These are phyloP conservation scores for Leccinum olivaceopallidum DNA, from an alignment of 768 basidiomycete species.

Conservation along the genomic window DNA sequence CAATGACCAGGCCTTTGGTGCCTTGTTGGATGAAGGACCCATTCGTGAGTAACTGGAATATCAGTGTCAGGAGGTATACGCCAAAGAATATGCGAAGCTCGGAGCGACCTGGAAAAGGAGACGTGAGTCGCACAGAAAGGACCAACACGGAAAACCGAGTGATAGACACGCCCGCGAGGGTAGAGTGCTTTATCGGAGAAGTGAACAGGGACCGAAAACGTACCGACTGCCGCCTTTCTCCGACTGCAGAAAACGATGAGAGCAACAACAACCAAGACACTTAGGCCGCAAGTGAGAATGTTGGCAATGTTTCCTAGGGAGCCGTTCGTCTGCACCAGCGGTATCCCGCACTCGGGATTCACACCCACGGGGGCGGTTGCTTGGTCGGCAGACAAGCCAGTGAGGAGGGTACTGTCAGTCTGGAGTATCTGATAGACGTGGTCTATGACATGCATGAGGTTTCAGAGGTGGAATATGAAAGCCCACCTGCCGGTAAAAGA, in stretches of 20 bases:
- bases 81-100: constrained; percentile 69
- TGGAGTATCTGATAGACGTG: constrained; percentile 41
- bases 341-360: constrained; percentile 79
- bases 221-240: constrained; percentile 87
- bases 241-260: constrained; percentile 61
- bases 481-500: constrained; percentile 85
- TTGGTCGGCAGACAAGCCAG: constrained; percentile 44
- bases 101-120: constrained; percentile 50
- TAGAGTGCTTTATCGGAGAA: neutral
- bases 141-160: neutral
- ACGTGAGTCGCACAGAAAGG: constrained; percentile 2
- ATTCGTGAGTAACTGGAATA: constrained; percentile 79
- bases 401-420: constrained; percentile 35
- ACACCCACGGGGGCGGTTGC: constrained; percentile 76
- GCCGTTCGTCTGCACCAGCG: constrained; percentile 53
- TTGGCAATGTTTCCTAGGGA: constrained; percentile 85
- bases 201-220: constrained; percentile 29
- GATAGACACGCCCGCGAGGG: neutral
- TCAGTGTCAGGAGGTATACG: constrained; percentile 70
- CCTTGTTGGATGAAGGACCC: constrained; percentile 82
- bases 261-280: constrained; percentile 55
- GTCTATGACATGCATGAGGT: constrained; percentile 18
- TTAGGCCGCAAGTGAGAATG: constrained; percentile 76
- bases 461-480: constrained; percentile 12
- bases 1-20: constrained; percentile 59